These are phyloP conservation scores for Chaetomidium leptoderma DNA, from an alignment of 495 filamentous ascomycete species.

Conservation along the genomic window DNA sequence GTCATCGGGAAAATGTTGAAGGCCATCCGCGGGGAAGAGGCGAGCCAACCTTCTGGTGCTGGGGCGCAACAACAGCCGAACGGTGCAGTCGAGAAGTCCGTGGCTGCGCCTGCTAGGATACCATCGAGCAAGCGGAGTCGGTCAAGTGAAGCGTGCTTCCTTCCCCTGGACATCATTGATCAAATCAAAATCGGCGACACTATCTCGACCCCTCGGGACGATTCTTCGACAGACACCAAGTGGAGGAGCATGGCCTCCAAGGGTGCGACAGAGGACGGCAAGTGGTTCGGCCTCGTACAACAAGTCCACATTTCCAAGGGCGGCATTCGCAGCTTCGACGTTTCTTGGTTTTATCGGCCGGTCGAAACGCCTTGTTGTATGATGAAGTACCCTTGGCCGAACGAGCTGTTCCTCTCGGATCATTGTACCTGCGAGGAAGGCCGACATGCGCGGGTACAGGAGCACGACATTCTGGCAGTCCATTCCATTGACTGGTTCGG, in stretches of 20 bases:
- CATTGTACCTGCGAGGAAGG: slow-evolving; percentile 63
- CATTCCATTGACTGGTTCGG: slow-evolving; percentile 55
- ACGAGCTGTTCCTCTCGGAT: slow-evolving; percentile 73
- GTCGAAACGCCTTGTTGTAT: slow-evolving; percentile 60
- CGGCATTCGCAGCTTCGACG: slow-evolving; percentile 46
- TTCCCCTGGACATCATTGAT: slow-evolving; percentile 10
- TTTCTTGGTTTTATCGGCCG: slow-evolving; percentile 69
- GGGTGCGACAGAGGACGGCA: slow-evolving; percentile 35
- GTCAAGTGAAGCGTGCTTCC: not conserved
- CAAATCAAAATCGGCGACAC: slow-evolving; percentile 37
- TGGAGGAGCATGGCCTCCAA: slow-evolving; percentile 50
- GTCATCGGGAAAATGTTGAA: slow-evolving; percentile 51
- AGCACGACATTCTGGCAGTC: slow-evolving; percentile 49
- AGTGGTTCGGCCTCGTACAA: slow-evolving; percentile 68
- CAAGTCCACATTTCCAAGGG: slow-evolving; percentile 36
- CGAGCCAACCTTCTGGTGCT: not conserved
- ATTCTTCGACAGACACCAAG: slow-evolving; percentile 35
- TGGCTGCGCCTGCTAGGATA: not conserved
- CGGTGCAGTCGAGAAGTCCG: not conserved
- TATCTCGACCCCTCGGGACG: slow-evolving; percentile 42
- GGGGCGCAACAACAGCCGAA: not conserved
- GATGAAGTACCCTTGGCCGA: slow-evolving; percentile 59
- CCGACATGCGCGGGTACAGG: slow-evolving; percentile 37
- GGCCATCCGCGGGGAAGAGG: slow-evolving; percentile 18
- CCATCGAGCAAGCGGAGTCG: not conserved